Percentiles rank a stretch among this genome's conserved stretches.
phyloP scores from a whole-genome alignment of 2,329 filamentous ascomycete genomes.

The Alternaria triticina region DNA sequence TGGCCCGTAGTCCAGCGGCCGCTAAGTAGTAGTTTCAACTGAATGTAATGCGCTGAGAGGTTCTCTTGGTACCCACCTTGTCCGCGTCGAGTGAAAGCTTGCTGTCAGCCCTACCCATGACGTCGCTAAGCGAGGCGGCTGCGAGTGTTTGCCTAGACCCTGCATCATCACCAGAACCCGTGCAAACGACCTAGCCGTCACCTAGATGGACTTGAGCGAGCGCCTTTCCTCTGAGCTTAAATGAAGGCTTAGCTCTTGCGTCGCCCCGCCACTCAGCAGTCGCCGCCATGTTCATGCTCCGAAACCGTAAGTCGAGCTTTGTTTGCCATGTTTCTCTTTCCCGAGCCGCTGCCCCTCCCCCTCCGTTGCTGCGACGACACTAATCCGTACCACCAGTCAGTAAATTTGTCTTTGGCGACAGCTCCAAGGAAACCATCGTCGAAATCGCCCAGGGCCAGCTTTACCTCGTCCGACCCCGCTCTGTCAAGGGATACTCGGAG shows the following conservation, averaged over 20 bases:
- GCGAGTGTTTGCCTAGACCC: slow-evolving; percentile 17
- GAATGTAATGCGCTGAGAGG: not conserved
- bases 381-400: slow-evolving; percentile 65
- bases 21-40: not conserved
- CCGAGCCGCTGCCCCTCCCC: slow-evolving; percentile 38
- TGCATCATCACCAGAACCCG: slow-evolving; percentile 21
- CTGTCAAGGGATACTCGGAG: slow-evolving; percentile 96
- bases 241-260: slow-evolving; percentile 23
- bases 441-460: slow-evolving; percentile 95
- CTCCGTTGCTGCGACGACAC: slow-evolving; percentile 29
- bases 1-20: not conserved
- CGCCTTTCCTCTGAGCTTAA: slow-evolving; percentile 23
- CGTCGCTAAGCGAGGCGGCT: slow-evolving; percentile 17
- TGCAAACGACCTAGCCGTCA: slow-evolving; percentile 15
- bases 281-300: slow-evolving; percentile 50
- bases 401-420: slow-evolving; percentile 90
- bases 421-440: slow-evolving; percentile 89
- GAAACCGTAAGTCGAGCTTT: slow-evolving; percentile 44
- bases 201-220: slow-evolving; percentile 21
- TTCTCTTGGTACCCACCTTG: not conserved
- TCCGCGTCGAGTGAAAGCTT: not conserved
- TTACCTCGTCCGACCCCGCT: slow-evolving; percentile 92
- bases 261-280: slow-evolving; percentile 9
- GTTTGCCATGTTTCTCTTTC: slow-evolving; percentile 2
- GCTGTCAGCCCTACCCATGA: not conserved